These are phyloP conservation scores for Xeromyces bisporus DNA, from an alignment of 495 filamentous ascomycete genomes.

Conservation along the genomic window DNA sequence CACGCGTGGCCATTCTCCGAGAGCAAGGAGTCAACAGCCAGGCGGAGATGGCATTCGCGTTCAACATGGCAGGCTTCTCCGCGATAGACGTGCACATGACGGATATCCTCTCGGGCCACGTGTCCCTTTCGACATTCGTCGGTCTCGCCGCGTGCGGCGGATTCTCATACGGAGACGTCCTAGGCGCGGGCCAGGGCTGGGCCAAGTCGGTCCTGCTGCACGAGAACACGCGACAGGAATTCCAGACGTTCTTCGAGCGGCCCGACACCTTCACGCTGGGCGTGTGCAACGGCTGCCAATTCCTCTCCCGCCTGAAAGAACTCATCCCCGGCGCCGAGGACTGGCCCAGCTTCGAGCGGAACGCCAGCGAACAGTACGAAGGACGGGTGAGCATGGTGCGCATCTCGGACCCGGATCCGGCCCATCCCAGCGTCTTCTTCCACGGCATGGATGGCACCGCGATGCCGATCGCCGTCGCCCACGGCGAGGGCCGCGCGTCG, in stretches of 20 bases:
- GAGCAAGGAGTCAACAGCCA: constrained; percentile 94
- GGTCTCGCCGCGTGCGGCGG: constrained; percentile 90
- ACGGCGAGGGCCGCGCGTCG: constrained; percentile 77
- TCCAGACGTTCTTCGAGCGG: constrained; percentile 73
- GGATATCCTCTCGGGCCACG: constrained; percentile 61
- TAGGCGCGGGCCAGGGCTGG: constrained; percentile 92
- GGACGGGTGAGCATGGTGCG: constrained; percentile 78
- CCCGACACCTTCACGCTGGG: constrained; percentile 84
- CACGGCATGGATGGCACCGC: constrained; percentile 75
- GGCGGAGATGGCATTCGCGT: constrained; percentile 94
- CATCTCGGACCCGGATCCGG: constrained; percentile 41
- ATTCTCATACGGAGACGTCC: constrained; percentile 93
- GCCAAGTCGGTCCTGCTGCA: constrained; percentile 86
- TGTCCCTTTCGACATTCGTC: constrained; percentile 62
- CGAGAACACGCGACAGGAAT: constrained; percentile 55
- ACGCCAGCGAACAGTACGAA: constrained; percentile 84
- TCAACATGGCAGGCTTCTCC: constrained; percentile 79
- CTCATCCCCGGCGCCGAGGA: constrained; percentile 70
- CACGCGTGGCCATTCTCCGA: constrained; percentile 81
- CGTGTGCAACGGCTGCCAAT: constrained; percentile 96
- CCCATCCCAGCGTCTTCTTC: constrained; percentile 65
- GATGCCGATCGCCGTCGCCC: constrained; percentile 76
- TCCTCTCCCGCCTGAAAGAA: constrained; percentile 66
- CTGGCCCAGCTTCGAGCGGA: constrained; percentile 82
- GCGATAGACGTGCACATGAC: constrained; percentile 95